These are phyloP conservation scores for Salix purpurea DNA, from an alignment of 345 rosid species.

Conservation along the genomic window DNA sequence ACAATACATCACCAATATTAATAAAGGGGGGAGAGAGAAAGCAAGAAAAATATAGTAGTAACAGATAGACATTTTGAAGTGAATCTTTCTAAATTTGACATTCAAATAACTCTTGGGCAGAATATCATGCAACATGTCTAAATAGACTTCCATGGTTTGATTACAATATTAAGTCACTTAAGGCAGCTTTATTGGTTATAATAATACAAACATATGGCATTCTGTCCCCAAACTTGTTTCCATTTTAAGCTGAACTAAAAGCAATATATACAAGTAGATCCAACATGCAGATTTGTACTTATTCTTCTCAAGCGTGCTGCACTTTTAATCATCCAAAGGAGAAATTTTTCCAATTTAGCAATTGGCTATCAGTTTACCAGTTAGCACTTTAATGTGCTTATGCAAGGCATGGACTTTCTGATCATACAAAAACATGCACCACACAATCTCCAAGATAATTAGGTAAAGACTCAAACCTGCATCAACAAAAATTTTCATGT, in stretches of 20 bases:
- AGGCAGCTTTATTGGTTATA: not conserved
- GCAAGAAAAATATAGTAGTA: not conserved
- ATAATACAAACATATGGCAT: not conserved
- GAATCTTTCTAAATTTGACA: not conserved
- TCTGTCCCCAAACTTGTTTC: not conserved
- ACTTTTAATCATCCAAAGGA: not conserved
- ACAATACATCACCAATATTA: conserved; percentile 21
- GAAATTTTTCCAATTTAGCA: not conserved
- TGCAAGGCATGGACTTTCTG: not conserved
- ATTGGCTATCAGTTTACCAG: not conserved
- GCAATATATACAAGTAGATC: not conserved
- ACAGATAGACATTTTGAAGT: not conserved
- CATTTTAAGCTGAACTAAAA: not conserved
- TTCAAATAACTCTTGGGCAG: not conserved
- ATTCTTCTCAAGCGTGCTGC: not conserved
- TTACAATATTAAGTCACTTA: not conserved
- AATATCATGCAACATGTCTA: not conserved
- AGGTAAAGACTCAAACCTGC: conserved; percentile 51
- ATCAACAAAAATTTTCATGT: conserved; percentile 97
- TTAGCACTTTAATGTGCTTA: not conserved
- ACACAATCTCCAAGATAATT: not conserved
- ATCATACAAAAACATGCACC: not conserved
- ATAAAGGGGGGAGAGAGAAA: not conserved
- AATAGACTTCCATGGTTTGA: not conserved
- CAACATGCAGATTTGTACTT: not conserved